phyloP scores from a whole-genome alignment of 192 early-diverging fungal genomes.

The Backusella sp. region DNA sequence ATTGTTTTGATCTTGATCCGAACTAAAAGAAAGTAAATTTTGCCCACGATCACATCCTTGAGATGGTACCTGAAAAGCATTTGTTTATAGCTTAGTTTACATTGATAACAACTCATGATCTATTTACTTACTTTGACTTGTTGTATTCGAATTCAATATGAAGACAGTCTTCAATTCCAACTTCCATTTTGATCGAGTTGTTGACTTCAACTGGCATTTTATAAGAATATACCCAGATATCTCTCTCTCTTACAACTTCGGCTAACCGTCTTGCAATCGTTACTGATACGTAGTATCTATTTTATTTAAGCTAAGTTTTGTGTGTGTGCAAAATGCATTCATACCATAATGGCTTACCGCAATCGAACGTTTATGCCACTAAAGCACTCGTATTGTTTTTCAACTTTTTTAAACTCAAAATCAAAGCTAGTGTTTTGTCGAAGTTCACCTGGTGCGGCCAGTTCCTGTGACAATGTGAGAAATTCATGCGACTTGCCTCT shows the following conservation, averaged over 20 bases:
- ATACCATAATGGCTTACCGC: constrained; percentile 41
- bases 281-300: constrained; percentile 92
- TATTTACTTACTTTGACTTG: constrained; percentile 80
- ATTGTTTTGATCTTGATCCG: constrained; percentile 99
- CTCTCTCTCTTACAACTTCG: constrained; percentile 88
- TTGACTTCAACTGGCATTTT: constrained; percentile 88
- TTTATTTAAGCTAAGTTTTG: neutral
- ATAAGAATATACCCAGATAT: constrained; percentile 99
- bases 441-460: constrained; percentile 93
- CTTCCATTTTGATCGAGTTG: constrained; percentile 99
- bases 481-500: constrained; percentile 96
- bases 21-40: constrained; percentile 98
- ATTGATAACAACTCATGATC: neutral
- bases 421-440: constrained; percentile 76
- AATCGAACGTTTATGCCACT: constrained; percentile 98
- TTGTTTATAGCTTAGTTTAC: neutral
- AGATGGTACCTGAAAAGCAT: constrained; percentile 77
- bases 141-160: constrained; percentile 99
- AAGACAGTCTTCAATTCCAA: constrained; percentile 98
- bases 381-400: constrained; percentile 98
- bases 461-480: constrained; percentile 87
- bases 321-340: neutral
- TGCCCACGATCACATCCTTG: constrained; percentile 99
- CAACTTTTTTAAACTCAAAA: constrained; percentile 99
- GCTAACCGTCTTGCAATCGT: constrained; percentile 84